These are phyloP conservation scores for Mortierella sp. DNA, from an alignment of 371 early-diverging fungal genomes.

Conservation along the genomic window DNA sequence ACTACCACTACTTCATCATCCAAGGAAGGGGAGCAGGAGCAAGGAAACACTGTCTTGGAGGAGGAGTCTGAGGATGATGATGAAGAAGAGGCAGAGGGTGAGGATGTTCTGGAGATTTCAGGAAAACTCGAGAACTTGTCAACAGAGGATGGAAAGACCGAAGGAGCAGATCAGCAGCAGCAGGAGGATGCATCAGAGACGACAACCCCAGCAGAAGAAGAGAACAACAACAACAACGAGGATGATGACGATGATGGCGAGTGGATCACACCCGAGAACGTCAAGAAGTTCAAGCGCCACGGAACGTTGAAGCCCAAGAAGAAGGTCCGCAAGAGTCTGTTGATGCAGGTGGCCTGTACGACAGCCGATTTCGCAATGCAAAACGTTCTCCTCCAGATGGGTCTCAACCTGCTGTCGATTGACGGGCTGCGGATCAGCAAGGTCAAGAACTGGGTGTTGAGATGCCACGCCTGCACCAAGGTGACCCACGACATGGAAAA, in stretches of 20 bases:
- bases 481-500: slow-evolving; percentile 89
- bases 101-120: slow-evolving; percentile 45
- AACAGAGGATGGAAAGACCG: slow-evolving; percentile 10
- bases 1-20: neutral
- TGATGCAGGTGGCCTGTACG: slow-evolving; percentile 88
- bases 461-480: slow-evolving; percentile 96
- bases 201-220: neutral
- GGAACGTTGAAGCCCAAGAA: slow-evolving; percentile 64
- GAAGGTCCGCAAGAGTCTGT: slow-evolving; percentile 52
- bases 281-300: slow-evolving; percentile 75
- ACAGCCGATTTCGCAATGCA: slow-evolving; percentile 98
- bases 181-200: slow-evolving; percentile 28
- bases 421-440: slow-evolving; percentile 87
- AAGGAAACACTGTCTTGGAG: slow-evolving; percentile 50
- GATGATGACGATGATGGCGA: slow-evolving; percentile 80
- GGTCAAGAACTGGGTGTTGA: slow-evolving; percentile 90
- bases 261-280: slow-evolving; percentile 96
- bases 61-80: slow-evolving; percentile 64
- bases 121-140: slow-evolving; percentile 27
- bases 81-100: slow-evolving; percentile 59
- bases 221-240: slow-evolving; percentile 9
- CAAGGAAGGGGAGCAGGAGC: slow-evolving; percentile 16
- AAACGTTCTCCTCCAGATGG: slow-evolving; percentile 96
- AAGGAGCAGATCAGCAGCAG: slow-evolving; percentile 33
- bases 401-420: slow-evolving; percentile 83